Evolutionary conservation across 345 rosid species (phyloP).

Genomic region (Ceriops decandra): DNA sequence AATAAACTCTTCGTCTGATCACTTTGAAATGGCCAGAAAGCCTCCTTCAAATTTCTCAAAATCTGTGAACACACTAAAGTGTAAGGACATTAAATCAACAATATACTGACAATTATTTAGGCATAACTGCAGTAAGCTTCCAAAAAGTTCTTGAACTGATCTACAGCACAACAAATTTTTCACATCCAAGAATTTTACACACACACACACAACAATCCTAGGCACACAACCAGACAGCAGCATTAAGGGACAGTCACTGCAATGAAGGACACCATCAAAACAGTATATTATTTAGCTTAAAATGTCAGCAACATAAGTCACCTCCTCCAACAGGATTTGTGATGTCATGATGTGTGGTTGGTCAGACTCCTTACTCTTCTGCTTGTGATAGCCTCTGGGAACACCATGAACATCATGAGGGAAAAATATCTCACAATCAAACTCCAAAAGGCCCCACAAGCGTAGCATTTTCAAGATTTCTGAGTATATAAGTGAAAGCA

Average conservation of each 20-base stretch:
- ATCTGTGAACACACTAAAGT: conserved; percentile 26
- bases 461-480: conserved; percentile 64
- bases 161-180: no score
- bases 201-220: no score
- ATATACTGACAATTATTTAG: no score
- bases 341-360: conserved; percentile 50
- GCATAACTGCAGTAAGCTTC: no score
- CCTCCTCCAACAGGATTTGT: conserved; percentile 45
- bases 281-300: no score
- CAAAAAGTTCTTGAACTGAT: no score
- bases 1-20: conserved; percentile 47
- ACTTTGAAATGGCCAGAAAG: conserved; percentile 69
- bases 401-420: conserved; percentile 50
- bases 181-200: no score
- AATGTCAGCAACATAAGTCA: conserved; percentile 4
- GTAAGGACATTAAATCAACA: background rate
- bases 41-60: conserved; percentile 48
- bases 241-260: no score
- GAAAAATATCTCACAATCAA: conserved; percentile 56
- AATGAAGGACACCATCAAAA: no score
- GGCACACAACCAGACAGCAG: no score
- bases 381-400: conserved; percentile 62
- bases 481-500: conserved; percentile 54
- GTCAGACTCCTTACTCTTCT: conserved; percentile 56
- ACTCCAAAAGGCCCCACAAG: conserved; percentile 49